phyloP scores from a whole-genome alignment of 1,284 basidiomycete genomes.

The Papiliotrema flavescens region DNA sequence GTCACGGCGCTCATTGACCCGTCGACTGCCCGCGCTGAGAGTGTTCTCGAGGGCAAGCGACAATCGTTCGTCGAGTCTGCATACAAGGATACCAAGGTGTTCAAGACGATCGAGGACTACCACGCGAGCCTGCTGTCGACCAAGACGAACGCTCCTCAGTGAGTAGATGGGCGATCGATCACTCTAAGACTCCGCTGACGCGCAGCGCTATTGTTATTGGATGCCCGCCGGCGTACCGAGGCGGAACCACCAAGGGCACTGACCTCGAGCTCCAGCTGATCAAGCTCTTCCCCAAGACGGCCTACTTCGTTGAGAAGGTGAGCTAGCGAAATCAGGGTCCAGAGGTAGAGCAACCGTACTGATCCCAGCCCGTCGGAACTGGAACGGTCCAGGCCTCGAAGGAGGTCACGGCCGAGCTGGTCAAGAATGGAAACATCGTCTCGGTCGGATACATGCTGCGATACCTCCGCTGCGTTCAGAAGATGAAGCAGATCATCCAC shows the following conservation, averaged over 20 bases:
- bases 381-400: slow-evolving; percentile 59
- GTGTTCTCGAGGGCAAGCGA: slow-evolving; percentile 84
- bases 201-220: slow-evolving; percentile 76
- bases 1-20: slow-evolving; percentile 94
- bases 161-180: slow-evolving; percentile 25
- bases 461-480: slow-evolving; percentile 90
- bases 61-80: slow-evolving; percentile 90
- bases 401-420: slow-evolving; percentile 67
- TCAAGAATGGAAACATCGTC: slow-evolving; percentile 69
- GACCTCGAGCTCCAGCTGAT: slow-evolving; percentile 89
- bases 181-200: too few species aligned
- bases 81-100: slow-evolving; percentile 86
- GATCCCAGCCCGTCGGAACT: slow-evolving; percentile 69
- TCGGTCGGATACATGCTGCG: slow-evolving; percentile 91
- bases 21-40: slow-evolving; percentile 71
- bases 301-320: slow-evolving; percentile 88
- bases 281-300: slow-evolving; percentile 81
- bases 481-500: slow-evolving; percentile 95
- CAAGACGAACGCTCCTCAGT: slow-evolving; percentile 51
- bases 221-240: slow-evolving; percentile 89
- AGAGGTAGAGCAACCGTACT: neutral
- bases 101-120: slow-evolving; percentile 84
- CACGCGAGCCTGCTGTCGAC: slow-evolving; percentile 59
- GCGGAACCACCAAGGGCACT: slow-evolving; percentile 68
- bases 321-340: slow-evolving; percentile 2